phyloP scores from a whole-genome alignment of 345 rosid species.

The Brassica cretica region DNA sequence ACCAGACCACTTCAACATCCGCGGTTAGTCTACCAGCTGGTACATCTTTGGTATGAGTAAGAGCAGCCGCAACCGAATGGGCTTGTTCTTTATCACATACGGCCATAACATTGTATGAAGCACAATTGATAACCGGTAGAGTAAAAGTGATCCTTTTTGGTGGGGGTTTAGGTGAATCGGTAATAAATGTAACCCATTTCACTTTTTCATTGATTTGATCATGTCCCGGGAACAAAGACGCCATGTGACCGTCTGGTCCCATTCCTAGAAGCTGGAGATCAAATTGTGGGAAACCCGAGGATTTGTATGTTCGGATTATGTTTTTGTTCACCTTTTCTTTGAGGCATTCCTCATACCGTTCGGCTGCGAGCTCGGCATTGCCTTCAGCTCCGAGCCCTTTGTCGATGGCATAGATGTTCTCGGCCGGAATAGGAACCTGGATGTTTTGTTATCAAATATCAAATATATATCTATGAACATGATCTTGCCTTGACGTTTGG shows the following conservation, averaged over 20 bases:
- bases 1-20: conserved; percentile 73
- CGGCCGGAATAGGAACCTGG: conserved; percentile 57
- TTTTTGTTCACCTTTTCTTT: conserved; percentile 47
- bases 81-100: conserved; percentile 64
- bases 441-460: background rate
- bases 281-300: conserved; percentile 64
- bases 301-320: conserved; percentile 43
- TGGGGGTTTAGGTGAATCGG: conserved; percentile 80
- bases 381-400: conserved; percentile 65
- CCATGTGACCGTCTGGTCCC: conserved; percentile 91
- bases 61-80: conserved; percentile 50
- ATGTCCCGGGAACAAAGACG: conserved; percentile 80
- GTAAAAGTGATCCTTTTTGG: conserved; percentile 78
- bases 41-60: conserved; percentile 41
- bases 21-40: conserved; percentile 69
- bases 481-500: too few species aligned
- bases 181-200: conserved; percentile 79
- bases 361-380: conserved; percentile 63
- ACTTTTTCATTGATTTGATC: conserved; percentile 55
- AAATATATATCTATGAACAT: too few species aligned
- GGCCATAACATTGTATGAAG: conserved; percentile 67
- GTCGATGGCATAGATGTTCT: conserved; percentile 67
- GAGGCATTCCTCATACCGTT: conserved; percentile 60
- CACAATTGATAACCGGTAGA: conserved; percentile 75
- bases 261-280: conserved; percentile 82